These are phyloP conservation scores for Exophiala alcalophila DNA, from an alignment of 2,329 filamentous ascomycete genomes.

Conservation along the genomic window DNA sequence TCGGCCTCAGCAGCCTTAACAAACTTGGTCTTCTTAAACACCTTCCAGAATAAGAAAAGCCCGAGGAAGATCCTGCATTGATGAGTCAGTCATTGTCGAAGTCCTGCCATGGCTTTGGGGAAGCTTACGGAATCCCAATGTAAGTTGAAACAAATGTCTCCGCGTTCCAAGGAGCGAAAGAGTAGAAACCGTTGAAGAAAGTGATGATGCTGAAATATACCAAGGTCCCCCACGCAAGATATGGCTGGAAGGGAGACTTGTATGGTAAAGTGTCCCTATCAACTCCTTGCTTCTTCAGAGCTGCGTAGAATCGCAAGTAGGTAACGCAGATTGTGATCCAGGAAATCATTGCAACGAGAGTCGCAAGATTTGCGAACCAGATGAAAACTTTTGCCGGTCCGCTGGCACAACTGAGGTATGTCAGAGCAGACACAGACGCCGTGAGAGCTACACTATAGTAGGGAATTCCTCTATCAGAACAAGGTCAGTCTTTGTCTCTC, in stretches of 20 bases:
- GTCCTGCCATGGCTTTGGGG: too few species aligned
- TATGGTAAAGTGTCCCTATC: constrained; percentile 7
- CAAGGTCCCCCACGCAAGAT: constrained; percentile 12
- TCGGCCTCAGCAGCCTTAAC: constrained; percentile 14
- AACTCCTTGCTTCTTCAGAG: constrained; percentile 60
- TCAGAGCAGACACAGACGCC: constrained; percentile 44
- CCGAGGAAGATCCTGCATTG: constrained; percentile 17
- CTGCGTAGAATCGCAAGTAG: constrained; percentile 48
- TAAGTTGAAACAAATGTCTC: constrained; percentile 18
- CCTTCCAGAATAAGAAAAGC: constrained; percentile 16
- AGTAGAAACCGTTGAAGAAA: constrained; percentile 19
- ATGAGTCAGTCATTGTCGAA: too few species aligned
- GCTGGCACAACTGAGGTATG: constrained; percentile 36
- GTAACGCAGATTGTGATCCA: constrained; percentile 49
- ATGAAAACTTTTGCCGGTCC: constrained; percentile 41
- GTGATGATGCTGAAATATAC: constrained; percentile 15
- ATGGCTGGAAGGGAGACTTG: constrained; percentile 17
- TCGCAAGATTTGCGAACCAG: constrained; percentile 50
- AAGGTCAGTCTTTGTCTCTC: too few species aligned
- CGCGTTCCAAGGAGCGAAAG: constrained; percentile 13
- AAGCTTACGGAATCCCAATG: constrained; percentile 17
- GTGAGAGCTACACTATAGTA: constrained; percentile 58
- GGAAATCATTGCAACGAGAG: constrained; percentile 48
- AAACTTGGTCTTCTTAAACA: constrained; percentile 13
- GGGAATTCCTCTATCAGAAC: too few species aligned